Evolutionary conservation across 805 yeast species (phyloP), one percentile per base, ranked within the genome.

Genomic region (Metschnikowia henanensis): DNA sequence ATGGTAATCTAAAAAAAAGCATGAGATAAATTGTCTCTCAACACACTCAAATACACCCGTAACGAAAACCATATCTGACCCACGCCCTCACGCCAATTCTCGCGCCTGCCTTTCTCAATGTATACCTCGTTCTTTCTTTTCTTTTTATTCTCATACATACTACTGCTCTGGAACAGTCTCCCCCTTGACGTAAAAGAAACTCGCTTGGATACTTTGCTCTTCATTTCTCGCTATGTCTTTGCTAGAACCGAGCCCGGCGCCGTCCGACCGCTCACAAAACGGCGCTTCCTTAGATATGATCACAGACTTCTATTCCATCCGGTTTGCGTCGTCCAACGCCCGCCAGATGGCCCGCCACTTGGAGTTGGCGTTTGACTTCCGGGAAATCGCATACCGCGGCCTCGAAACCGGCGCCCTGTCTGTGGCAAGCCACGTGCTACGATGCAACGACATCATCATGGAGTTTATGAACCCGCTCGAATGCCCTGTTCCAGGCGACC

Each of bases 271-370:
- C 12, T 54, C 70, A 44, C 23, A 62, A 6, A 78, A 75, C 40
- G 28, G 10, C 6, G 22, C 15, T 2, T 25, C 19, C 2, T 25
- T 35, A 7, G 37, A 42, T n/a, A 20, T 34, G 12, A 32, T 47
- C 26, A 31, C 38, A 10, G 47, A 43, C n/a, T 86, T 83, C 57
- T 82, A 79, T 62, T 83, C 83, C 54, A 71, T 86, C 3, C 83
- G 84, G 12, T 79, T 84, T 72, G 84, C 82, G 47, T 84, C 83
- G 10, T 77, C 87, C n/a, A 85, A 86, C 50, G 86, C 92, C 19
- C 80, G 78, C 47, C 79, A 79, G 47, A 68, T 80, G 35, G 83
- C 95, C 0, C 58, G 64, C 18, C 76, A 73, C 57, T 77, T 83
- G 45, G 71, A 77, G 35, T 56, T 69, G 13, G 64, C 76, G 6